Conservation (phyloP, 306 rosid genomes). For the Inga oerstediana region DNA sequence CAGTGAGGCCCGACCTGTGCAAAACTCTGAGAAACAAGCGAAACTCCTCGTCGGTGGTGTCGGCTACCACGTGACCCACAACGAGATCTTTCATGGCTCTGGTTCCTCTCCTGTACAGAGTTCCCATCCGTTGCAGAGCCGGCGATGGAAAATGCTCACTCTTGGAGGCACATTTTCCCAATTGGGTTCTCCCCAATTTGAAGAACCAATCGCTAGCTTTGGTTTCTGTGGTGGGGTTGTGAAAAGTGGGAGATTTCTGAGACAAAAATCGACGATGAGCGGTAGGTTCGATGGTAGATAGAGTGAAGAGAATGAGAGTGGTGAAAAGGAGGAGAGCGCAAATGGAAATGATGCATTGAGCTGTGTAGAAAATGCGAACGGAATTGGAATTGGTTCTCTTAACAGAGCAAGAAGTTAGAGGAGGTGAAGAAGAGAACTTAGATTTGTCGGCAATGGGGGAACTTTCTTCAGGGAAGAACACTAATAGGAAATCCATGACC, state of each 20-base stretch:
- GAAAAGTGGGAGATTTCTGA: constrained; percentile 7
- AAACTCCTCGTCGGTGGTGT: constrained; percentile 52
- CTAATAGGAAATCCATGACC: constrained; percentile 66
- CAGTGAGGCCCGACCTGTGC: constrained; percentile 68
- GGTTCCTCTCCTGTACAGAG: constrained; percentile 69
- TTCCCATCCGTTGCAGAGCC: constrained; percentile 80
- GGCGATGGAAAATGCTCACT: background rate
- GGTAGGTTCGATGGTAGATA: constrained; percentile 78
- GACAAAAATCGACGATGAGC: constrained; percentile 41
- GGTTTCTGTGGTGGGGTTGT: background rate
- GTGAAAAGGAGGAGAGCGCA: constrained; percentile 72
- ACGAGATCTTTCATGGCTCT: constrained; percentile 74
- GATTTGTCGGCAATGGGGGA: constrained; percentile 40
- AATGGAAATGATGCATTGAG: constrained; percentile 78
- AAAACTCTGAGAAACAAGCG: constrained; percentile 66
- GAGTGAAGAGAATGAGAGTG: constrained; percentile 85
- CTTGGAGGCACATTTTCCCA: background rate
- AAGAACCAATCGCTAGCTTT: constrained; percentile 29
- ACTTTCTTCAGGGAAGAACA: constrained; percentile 67
- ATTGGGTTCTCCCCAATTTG: constrained; percentile 30
- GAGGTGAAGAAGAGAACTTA: constrained; percentile 36
- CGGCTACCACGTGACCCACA: constrained; percentile 67
- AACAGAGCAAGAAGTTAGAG: background rate
- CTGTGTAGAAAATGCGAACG: constrained; percentile 47
- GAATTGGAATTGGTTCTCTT: constrained; percentile 35